Base-by-base conservation (phyloP, 352 stramenopile genomes). In the Phytophthora parvispora region DNA sequence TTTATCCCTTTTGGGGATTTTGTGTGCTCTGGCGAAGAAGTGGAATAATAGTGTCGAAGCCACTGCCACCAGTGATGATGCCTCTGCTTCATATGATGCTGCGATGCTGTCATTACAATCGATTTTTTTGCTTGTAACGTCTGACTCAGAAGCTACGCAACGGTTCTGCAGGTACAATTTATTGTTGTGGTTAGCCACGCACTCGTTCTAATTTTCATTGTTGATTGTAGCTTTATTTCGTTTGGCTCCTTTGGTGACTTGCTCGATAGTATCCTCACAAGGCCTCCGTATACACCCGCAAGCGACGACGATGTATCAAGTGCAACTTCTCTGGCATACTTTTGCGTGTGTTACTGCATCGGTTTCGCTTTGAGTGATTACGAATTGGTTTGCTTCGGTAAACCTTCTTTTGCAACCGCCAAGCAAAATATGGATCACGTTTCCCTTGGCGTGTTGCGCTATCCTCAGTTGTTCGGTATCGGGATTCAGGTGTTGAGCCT, bases 1-100 rank as follows among this genome's bases (percentile, higher is more conserved):
- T 25, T 72, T 70, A 50, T 80, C 80, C 7, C 74, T 78, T 38
- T 61, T 90, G 18, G 76, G 78, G 20, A 57, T 86, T n/a, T 58
- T 87, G n/a, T 81, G 65, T 56, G 63, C 69, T 1, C 60, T 88
- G 13, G 16, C 42, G 4, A 57, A 67, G 9, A 53, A 54, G 22
- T 75, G 61, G 54, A 42, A 67, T n/a, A 27, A 16, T 38, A 45
- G 8, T 63, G 12, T 27, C 18, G 34, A 31, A 2, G 4, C 2
- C 45, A 40, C 43, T 52, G 32, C 13, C 18, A 36, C 27, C 25
- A 28, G 24, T 28, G 42, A 36, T 20, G 49, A 67, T 59, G 6
- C 13, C 8, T 22, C 32, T 38, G 18, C 18, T 24, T 62, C 25
- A 10, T 51, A 38, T 22, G 56, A 50, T 36, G 20, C 50, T 48